Evolutionary conservation across 257 asterid species (phyloP), one percentile per base, ranked within the genome.

Genomic region (Thymus quinquecostatus): DNA sequence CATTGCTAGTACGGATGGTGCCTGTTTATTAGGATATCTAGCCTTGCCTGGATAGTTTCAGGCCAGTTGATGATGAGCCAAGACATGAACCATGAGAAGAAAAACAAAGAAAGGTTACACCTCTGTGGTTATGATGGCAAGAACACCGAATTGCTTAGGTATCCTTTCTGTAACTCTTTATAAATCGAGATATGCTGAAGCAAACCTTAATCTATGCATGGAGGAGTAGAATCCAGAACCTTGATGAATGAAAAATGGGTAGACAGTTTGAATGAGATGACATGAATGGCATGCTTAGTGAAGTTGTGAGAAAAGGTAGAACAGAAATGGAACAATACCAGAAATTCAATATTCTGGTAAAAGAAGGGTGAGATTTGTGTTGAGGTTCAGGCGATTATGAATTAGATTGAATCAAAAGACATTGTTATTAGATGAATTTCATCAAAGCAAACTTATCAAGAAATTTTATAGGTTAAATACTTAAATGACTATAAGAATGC

Each of bases 21-120:
- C 21, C 50, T 27, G 48, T 38, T 12, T 13, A 56, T 28, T 9
- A 8, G 55, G 50, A 49, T 40, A 48, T 14, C 1, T 7, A 30
- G 53, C 27, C 29, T 34, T 5, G 40, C 47, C 40, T 36, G 10
- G 36, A 50, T 27, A 43, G 44, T 66, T 58, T 48, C 51, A 53
- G 53, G 71, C n/a, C 8, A 51, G 68, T 47, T 49, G 50, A 66
- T 44, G 50, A 59, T 21, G 57, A 62, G 66, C 66, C 51, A 6
- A 50, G 55, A 76, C 29, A 36, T 28, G 13, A 7, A 49, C 8
- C 72, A 47, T 62, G 54, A 6, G 32, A 32, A 14, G 56, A 41
- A 27, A 44, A 54, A 63, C 45, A 73, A 47, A 51, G 62, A 64
- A 54, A 74, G 66, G 48, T 36, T 29, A 38, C 49, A 69, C 60